Conservation (phyloP, 2,329 filamentous ascomycete genomes). For the Nemania serpens region DNA sequence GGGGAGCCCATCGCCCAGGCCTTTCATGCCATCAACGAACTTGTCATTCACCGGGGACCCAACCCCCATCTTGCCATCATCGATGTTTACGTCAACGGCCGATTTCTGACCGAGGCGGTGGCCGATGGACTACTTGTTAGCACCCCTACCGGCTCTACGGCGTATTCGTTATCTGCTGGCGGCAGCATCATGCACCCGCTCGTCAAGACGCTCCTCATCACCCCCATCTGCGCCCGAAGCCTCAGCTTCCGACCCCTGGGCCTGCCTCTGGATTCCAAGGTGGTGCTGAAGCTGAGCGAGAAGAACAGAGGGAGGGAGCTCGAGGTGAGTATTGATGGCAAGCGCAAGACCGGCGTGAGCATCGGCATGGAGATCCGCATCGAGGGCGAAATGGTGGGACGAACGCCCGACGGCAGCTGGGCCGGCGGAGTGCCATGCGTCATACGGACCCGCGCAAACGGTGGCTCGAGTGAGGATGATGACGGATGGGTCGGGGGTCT, state of each 20-base stretch:
- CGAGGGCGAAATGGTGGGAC: constrained; percentile 79
- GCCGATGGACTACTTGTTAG: constrained; percentile 94
- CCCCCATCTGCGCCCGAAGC: constrained; percentile 90
- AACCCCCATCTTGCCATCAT: constrained; percentile 91
- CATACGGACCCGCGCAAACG: constrained; percentile 63
- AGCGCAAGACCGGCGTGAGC: constrained; percentile 67
- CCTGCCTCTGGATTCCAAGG: constrained; percentile 81
- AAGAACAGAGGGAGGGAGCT: constrained; percentile 78
- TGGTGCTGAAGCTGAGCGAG: constrained; percentile 79
- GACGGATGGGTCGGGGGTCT: constrained; percentile 97
- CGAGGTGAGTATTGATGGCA: constrained; percentile 80
- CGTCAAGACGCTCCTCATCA: constrained; percentile 85
- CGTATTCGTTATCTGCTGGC: constrained; percentile 91
- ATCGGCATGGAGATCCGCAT: constrained; percentile 86
- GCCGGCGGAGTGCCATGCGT: constrained; percentile 84
- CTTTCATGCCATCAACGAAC: constrained; percentile 86
- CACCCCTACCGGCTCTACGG: constrained; percentile 92
- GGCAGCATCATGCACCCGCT: constrained; percentile 94
- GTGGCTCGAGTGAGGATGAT: constrained; percentile 61
- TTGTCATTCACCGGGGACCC: constrained; percentile 88
- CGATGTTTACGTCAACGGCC: constrained; percentile 85
- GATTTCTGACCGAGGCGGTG: constrained; percentile 90
- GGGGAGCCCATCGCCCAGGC: constrained; percentile 43
- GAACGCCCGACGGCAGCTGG: constrained; percentile 41
- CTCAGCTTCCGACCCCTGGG: constrained; percentile 91